Conservation (phyloP, 352 stramenopile species). For the Ophiocytium majus region DNA sequence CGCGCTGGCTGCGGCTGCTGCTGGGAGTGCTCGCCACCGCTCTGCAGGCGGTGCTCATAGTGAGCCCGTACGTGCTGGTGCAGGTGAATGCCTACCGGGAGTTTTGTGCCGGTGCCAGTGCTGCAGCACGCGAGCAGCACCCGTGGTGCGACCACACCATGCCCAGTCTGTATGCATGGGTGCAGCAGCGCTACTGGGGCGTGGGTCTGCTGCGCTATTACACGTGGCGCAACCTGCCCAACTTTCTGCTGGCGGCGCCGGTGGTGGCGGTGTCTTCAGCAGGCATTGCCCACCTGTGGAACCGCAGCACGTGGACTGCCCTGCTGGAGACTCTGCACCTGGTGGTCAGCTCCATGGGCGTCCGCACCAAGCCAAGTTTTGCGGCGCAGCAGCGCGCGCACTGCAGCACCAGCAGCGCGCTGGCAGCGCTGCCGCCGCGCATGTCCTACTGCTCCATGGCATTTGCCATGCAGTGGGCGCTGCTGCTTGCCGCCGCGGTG, state of each 20-base stretch:
- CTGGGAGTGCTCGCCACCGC: constrained; percentile 24
- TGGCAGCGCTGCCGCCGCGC: background rate
- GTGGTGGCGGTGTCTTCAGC: background rate
- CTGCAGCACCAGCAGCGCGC: background rate
- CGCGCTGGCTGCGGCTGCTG: constrained; percentile 1
- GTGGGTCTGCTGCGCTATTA: constrained; percentile 50
- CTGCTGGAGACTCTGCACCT: background rate
- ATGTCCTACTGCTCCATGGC: background rate
- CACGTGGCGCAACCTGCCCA: constrained; percentile 41
- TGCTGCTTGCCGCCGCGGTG: constrained; percentile 28
- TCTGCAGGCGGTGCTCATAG: constrained; percentile 31
- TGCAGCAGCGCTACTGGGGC: constrained; percentile 46
- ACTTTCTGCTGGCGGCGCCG: constrained; percentile 50
- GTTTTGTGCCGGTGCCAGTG: constrained; percentile 28
- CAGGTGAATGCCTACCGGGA: constrained; percentile 46
- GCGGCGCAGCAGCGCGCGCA: constrained; percentile 20
- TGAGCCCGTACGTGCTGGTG: constrained; percentile 43
- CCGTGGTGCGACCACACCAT: constrained; percentile 38
- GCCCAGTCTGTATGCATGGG: constrained; percentile 44
- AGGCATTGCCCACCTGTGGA: background rate
- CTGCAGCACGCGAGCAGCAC: background rate
- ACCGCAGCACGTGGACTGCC: background rate
- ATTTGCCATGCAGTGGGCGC: constrained; percentile 38
- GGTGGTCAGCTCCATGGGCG: constrained; percentile 7
- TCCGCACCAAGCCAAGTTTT: constrained; percentile 7